Evolutionary conservation across 768 basidiomycete species (phyloP), one percentile per base, ranked within the genome.

Genomic region (Amyloporia xantha): DNA sequence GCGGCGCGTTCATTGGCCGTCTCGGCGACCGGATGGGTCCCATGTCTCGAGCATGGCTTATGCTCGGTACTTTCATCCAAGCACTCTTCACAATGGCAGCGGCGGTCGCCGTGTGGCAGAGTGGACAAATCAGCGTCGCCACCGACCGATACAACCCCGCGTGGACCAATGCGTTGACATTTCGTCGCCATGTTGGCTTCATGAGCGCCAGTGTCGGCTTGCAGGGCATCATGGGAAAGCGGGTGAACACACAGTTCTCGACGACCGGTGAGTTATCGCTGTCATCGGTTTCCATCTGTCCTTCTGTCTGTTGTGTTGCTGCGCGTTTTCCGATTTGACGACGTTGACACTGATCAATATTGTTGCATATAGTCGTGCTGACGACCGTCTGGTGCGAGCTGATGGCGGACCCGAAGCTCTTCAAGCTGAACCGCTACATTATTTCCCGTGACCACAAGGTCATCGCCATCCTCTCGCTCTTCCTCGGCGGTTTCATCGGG

Each of bases 331-430:
- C 46, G 15, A 41, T 11, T 25, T 52, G 35, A 38, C 7, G 19
- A 35, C 47, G 26, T 37, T 38, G 42, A 19, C 19, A 27, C 20
- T 35, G 25, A 21, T 39, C 44, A 25, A 30, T 44, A n/a, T 35
- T 25, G 48, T 15, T 35, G 41, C 40, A 36, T 27, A 19, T 62
- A 81, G 87, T 91, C 54, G 87, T 91, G 38, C 72, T 93, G 9
- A 93, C 91, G 13, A 88, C 86, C 15, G 77, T 91, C 49, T 93
- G 89, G 89, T 88, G 90, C 55, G 91, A 93, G 58, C 77, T 93
- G 41, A 76, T 87, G 75, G 82, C 82, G 43, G 88, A 91, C 63
- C 90, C 90, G 0, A 66, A 77, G 41, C 76, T 94, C 19, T 85
- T 92, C 72, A 59, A 72, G 21, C 48, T 77, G 40, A 72, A 73